phyloP scores from a whole-genome alignment of 345 rosid genomes.

The Gossypium sturtianum region DNA sequence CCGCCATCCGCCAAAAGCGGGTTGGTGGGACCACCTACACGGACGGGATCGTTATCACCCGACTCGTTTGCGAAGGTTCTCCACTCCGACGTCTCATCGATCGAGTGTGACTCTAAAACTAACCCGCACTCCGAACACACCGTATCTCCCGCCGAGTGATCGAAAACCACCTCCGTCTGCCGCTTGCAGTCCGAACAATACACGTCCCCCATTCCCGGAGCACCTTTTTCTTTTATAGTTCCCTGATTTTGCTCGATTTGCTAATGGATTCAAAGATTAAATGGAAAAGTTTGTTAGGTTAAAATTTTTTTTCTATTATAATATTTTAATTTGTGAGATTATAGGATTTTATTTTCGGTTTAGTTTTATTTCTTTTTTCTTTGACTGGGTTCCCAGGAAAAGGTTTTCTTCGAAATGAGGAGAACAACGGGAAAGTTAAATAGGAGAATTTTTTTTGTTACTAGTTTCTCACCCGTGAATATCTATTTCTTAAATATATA shows the following conservation, averaged over 20 bases:
- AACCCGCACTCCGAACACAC: constrained; percentile 98
- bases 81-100: constrained; percentile 99
- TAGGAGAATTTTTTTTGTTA: too few relatives aligned
- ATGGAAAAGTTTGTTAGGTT: background rate
- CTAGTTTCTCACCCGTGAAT: too few relatives aligned
- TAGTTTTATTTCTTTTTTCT: too few relatives aligned
- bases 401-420: too few relatives aligned
- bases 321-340: too few relatives aligned
- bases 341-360: too few relatives aligned
- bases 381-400: too few relatives aligned
- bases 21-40: constrained; percentile 95
- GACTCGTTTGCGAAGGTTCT: constrained; percentile 95
- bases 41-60: constrained; percentile 84
- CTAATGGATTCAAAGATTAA: background rate
- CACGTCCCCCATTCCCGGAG: constrained; percentile 55
- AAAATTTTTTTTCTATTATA: too few relatives aligned
- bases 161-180: constrained; percentile 89
- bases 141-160: constrained; percentile 96
- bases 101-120: constrained; percentile 93
- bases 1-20: constrained; percentile 89
- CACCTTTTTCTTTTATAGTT: background rate
- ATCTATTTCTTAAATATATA: too few relatives aligned
- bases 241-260: background rate
- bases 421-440: too few relatives aligned
- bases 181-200: constrained; percentile 83